A percentile compares a stretch with the other conserved stretches of the same genome.
phyloP scores from a whole-genome alignment of 148 eudicot species.

The Rheum nobile region DNA sequence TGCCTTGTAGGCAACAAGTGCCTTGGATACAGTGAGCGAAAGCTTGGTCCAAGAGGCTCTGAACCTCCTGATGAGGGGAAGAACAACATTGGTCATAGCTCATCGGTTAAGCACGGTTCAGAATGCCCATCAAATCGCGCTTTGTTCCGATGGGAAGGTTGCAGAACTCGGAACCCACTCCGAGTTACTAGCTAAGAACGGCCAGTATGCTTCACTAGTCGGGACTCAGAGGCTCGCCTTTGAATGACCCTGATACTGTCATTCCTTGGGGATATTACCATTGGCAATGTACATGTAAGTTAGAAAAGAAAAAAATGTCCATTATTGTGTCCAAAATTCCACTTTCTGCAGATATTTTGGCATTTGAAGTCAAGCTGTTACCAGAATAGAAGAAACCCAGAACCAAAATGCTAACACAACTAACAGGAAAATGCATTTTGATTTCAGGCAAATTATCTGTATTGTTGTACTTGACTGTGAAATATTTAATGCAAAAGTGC shows the following conservation, averaged over 20 bases:
- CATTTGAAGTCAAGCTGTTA: neutral
- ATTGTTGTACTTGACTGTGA: neutral
- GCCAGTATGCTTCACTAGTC: constrained; percentile 83
- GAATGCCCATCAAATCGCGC: constrained; percentile 90
- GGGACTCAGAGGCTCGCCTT: constrained; percentile 91
- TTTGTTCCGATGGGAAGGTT: constrained; percentile 79
- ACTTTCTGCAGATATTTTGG: neutral
- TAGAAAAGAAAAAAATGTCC: neutral
- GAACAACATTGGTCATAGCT: constrained; percentile 96
- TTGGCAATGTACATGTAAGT: neutral
- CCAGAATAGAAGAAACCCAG: neutral
- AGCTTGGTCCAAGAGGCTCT: constrained; percentile 84
- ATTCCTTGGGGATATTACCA: neutral
- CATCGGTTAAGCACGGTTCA: constrained; percentile 98
- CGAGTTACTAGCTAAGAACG: constrained; percentile 55
- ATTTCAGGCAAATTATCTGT: neutral
- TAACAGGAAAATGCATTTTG: neutral
- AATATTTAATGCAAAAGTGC: too few species aligned
- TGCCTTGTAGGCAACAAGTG: constrained; percentile 80
- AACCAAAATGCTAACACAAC: neutral
- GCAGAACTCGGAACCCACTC: constrained; percentile 85
- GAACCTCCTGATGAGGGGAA: constrained; percentile 80
- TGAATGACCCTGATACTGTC: constrained; percentile 31
- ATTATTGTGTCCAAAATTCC: neutral
- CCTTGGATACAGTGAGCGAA: constrained; percentile 86